Conservation (phyloP, 2,329 filamentous ascomycete species). For the Lecanosticta acicola region DNA sequence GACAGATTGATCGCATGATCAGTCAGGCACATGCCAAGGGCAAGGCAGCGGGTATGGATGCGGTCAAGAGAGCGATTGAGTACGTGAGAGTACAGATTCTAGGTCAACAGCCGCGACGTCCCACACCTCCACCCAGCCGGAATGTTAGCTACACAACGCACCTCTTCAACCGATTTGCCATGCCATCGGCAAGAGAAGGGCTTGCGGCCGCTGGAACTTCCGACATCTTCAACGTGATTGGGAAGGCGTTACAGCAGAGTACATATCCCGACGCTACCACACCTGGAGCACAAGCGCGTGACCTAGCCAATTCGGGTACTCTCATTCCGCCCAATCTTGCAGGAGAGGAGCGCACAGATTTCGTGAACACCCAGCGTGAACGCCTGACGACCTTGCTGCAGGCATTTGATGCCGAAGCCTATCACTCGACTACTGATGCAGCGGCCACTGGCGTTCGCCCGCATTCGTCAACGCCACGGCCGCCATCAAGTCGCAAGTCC, state of each 20-base stretch:
- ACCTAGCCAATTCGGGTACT: constrained; percentile 53
- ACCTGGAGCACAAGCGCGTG: constrained; percentile 41
- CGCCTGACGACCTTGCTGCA: constrained; percentile 66
- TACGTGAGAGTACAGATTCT: constrained; percentile 68
- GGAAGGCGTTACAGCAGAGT: constrained; percentile 60
- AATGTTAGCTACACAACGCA: constrained; percentile 66
- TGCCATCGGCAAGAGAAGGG: constrained; percentile 63
- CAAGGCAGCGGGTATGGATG: constrained; percentile 66
- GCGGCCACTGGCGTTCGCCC: constrained; percentile 18
- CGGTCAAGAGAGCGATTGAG: constrained; percentile 42
- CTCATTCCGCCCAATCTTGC: constrained; percentile 67
- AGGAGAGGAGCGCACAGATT: constrained; percentile 64
- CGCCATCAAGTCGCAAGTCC: constrained; percentile 26
- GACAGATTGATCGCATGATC: constrained; percentile 85
- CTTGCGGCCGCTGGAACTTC: constrained; percentile 40
- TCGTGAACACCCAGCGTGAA: constrained; percentile 74
- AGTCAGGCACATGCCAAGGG: constrained; percentile 71
- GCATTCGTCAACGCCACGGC: constrained; percentile 20
- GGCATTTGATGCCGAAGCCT: constrained; percentile 74
- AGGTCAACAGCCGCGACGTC: constrained; percentile 62
- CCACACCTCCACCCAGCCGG: constrained; percentile 41
- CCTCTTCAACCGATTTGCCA: constrained; percentile 77
- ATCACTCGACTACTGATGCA: constrained; percentile 36
- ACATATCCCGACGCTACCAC: constrained; percentile 34
- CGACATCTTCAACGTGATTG: constrained; percentile 74